Evolutionary conservation across 129 eudicot genomes (phyloP).

Genomic region (Flaveria sonorensis): DNA sequence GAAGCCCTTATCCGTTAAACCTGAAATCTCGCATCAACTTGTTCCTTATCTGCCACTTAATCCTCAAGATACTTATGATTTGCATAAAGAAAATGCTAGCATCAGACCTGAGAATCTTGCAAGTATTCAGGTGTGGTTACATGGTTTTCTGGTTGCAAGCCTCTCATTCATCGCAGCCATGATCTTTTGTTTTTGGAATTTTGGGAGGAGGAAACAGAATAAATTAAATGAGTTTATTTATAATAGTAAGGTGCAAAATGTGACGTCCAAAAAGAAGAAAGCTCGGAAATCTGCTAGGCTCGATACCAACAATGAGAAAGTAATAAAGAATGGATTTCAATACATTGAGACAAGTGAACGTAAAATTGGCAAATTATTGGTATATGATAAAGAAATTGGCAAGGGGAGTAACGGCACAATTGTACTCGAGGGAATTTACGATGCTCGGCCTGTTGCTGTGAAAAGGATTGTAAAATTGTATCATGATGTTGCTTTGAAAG

Average conservation of each 20-base stretch:
- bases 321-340: slow-evolving; percentile 22
- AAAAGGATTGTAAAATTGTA: slow-evolving; percentile 79
- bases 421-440: slow-evolving; percentile 80
- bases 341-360: slow-evolving; percentile 40
- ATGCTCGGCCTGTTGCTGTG: slow-evolving; percentile 85
- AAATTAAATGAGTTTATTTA: slow-evolving; percentile 33
- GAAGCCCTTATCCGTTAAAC: background rate
- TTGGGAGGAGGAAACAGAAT: slow-evolving; percentile 26
- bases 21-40: slow-evolving; percentile 20
- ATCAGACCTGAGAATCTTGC: slow-evolving; percentile 30
- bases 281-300: slow-evolving; percentile 51
- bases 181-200: slow-evolving; percentile 25
- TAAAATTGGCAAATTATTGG: slow-evolving; percentile 62
- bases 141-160: slow-evolving; percentile 36
- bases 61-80: slow-evolving; percentile 12
- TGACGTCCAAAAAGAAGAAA: slow-evolving; percentile 65
- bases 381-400: slow-evolving; percentile 68
- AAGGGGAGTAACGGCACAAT: slow-evolving; percentile 91
- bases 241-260: slow-evolving; percentile 41
- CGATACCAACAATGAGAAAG: slow-evolving; percentile 30
- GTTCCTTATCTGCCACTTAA: slow-evolving; percentile 32
- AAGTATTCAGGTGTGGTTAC: slow-evolving; percentile 30
- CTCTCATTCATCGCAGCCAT: slow-evolving; percentile 37
- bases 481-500: slow-evolving; percentile 85
- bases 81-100: slow-evolving; percentile 22